Percentiles rank a stretch among this genome's conserved stretches.
Conservation (phyloP, 495 filamentous ascomycete genomes). For the Pseudotulostoma volvatum region DNA sequence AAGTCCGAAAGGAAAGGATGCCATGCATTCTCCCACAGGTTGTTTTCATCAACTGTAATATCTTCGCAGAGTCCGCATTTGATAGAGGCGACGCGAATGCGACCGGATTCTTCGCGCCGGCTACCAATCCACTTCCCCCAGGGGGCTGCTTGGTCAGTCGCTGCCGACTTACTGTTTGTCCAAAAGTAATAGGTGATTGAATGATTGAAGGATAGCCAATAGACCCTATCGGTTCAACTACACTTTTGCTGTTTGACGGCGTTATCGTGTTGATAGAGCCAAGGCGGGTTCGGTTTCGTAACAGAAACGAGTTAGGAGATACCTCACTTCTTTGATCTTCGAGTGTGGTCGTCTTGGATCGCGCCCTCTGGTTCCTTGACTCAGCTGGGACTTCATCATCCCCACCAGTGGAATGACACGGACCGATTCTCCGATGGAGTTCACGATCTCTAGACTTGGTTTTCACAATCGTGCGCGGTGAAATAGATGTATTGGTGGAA, state of each 20-base stretch:
- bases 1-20: slow-evolving; percentile 38
- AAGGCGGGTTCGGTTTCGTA: slow-evolving; percentile 24
- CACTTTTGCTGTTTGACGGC: slow-evolving; percentile 15
- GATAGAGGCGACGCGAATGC: slow-evolving; percentile 39
- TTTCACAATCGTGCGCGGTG: slow-evolving; percentile 25
- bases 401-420: slow-evolving; percentile 17
- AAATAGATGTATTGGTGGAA: slow-evolving; percentile 21
- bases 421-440: slow-evolving; percentile 14
- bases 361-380: slow-evolving; percentile 23
- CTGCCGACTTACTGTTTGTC: slow-evolving; percentile 20
- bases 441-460: slow-evolving; percentile 19
- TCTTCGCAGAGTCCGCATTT: slow-evolving; percentile 33
- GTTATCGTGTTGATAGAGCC: slow-evolving; percentile 28
- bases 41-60: slow-evolving; percentile 40
- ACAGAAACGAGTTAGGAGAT: slow-evolving; percentile 19
- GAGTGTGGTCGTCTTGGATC: slow-evolving; percentile 33
- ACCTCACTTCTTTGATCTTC: slow-evolving; percentile 32
- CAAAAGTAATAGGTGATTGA: slow-evolving; percentile 20
- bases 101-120: slow-evolving; percentile 18
- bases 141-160: slow-evolving; percentile 28
- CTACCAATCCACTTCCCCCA: slow-evolving; percentile 13
- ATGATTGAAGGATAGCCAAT: slow-evolving; percentile 37
- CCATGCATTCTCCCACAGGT: slow-evolving; percentile 41
- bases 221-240: slow-evolving; percentile 20
- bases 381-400: slow-evolving; percentile 20